Evolutionary conservation across 2,329 filamentous ascomycete genomes (phyloP).

Genomic region (Colletotrichum noveboracense): DNA sequence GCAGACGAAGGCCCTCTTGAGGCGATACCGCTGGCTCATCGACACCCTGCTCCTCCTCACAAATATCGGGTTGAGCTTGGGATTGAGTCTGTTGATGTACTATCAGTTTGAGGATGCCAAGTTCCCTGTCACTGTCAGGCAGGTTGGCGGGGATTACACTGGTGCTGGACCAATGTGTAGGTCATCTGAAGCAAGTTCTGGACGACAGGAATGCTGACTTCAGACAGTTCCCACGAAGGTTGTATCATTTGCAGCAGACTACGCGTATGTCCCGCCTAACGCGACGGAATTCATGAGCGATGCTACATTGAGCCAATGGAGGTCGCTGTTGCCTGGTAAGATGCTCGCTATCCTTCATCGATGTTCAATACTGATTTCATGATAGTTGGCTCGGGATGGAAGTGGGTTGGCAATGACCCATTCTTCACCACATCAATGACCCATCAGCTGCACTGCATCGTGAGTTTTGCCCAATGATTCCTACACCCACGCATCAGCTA

Average conservation of each 20-base stretch:
- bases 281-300: constrained; percentile 42
- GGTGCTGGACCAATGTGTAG: constrained; percentile 39
- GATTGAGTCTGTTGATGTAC: constrained; percentile 19
- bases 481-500: background rate
- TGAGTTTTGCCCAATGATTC: constrained; percentile 21
- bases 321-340: constrained; percentile 43
- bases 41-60: constrained; percentile 13
- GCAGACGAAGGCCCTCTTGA: background rate
- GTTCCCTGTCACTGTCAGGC: constrained; percentile 23
- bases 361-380: background rate
- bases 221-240: constrained; percentile 39
- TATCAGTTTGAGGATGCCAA: constrained; percentile 9
- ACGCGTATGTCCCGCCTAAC: constrained; percentile 42
- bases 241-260: constrained; percentile 41
- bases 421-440: constrained; percentile 46
- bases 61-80: constrained; percentile 13
- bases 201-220: background rate
- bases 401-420: constrained; percentile 33
- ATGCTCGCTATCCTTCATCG: rapidly evolving
- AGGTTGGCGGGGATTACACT: constrained; percentile 44
- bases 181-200: background rate
- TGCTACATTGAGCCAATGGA: constrained; percentile 41
- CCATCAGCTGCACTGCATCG: constrained; percentile 45
- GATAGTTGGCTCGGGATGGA: constrained; percentile 39
- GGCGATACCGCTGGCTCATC: constrained; percentile 13